Evolutionary conservation across 495 filamentous ascomycete species (phyloP).

Genomic region (Opeltia flavorubescens): DNA sequence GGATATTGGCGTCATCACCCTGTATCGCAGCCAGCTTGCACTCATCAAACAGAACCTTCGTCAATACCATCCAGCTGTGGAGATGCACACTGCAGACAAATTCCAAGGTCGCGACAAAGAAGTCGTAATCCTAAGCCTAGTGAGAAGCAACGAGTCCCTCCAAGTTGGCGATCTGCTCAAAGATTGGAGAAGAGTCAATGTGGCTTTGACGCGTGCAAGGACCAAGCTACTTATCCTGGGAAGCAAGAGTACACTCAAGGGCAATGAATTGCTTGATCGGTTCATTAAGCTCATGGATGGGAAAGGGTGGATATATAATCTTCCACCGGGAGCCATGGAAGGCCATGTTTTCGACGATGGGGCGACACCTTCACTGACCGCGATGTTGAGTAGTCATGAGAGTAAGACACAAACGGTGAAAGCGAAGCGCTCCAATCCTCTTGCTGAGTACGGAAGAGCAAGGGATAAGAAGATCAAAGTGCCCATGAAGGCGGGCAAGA

Average conservation of each 20-base stretch:
- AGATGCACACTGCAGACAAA: constrained; percentile 92
- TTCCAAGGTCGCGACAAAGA: constrained; percentile 96
- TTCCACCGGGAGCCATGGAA: constrained; percentile 46
- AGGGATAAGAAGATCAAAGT: constrained; percentile 4
- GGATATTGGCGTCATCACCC: constrained; percentile 94
- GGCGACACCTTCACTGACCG: constrained; percentile 23
- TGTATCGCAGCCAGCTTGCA: constrained; percentile 84
- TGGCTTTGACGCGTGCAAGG: constrained; percentile 82
- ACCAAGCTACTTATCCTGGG: constrained; percentile 83
- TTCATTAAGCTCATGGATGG: constrained; percentile 66
- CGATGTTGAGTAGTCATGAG: not conserved
- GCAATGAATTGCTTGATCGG: constrained; percentile 59
- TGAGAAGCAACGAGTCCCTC: constrained; percentile 68
- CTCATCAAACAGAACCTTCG: constrained; percentile 42
- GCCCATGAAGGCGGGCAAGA: constrained; percentile 10
- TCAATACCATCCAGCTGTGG: constrained; percentile 42
- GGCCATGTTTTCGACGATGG: constrained; percentile 50
- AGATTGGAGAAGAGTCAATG: constrained; percentile 89
- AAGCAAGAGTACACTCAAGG: constrained; percentile 58
- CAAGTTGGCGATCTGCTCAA: constrained; percentile 76
- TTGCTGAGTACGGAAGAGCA: constrained; percentile 5
- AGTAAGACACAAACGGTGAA: not conserved
- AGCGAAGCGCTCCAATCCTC: not conserved
- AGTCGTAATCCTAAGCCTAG: constrained; percentile 69
- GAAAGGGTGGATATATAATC: constrained; percentile 59